phyloP scores from a whole-genome alignment of 208 protist genomes.

The Naegleria gruberi region DNA sequence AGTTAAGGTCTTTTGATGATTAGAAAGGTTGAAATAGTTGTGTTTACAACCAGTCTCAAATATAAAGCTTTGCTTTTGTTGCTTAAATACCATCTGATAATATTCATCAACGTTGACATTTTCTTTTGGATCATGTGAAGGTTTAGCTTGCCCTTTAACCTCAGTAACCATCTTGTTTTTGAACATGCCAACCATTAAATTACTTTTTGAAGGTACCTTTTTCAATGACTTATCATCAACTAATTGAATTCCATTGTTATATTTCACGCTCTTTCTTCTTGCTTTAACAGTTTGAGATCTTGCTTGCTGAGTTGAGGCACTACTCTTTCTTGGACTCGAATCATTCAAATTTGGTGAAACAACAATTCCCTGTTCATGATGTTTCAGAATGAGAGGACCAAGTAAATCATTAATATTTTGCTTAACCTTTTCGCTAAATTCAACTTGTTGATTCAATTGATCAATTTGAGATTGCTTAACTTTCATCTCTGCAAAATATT shows the following conservation, averaged over 20 bases:
- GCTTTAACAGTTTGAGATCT: too few species aligned
- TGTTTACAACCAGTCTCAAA: neutral
- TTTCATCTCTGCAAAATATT: neutral
- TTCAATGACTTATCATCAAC: too few species aligned
- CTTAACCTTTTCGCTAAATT: neutral
- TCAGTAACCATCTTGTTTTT: neutral
- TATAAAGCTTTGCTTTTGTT: neutral
- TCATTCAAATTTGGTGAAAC: too few species aligned
- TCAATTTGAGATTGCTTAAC: neutral
- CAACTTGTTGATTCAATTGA: neutral
- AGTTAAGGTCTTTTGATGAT: neutral
- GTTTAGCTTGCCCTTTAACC: neutral
- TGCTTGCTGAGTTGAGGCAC: too few species aligned
- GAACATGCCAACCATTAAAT: neutral
- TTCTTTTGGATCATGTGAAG: neutral
- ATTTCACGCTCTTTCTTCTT: too few species aligned
- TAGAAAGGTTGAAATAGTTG: neutral
- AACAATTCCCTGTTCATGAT: too few species aligned
- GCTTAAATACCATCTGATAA: neutral
- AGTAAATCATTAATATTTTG: neutral
- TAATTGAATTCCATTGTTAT: too few species aligned
- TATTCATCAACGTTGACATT: neutral
- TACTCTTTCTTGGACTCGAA: too few species aligned
- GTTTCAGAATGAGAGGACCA: neutral
- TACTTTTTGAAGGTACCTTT: neutral